phyloP scores from a whole-genome alignment of 2,329 filamentous ascomycete species.

The Hymenoscyphus albidus region DNA sequence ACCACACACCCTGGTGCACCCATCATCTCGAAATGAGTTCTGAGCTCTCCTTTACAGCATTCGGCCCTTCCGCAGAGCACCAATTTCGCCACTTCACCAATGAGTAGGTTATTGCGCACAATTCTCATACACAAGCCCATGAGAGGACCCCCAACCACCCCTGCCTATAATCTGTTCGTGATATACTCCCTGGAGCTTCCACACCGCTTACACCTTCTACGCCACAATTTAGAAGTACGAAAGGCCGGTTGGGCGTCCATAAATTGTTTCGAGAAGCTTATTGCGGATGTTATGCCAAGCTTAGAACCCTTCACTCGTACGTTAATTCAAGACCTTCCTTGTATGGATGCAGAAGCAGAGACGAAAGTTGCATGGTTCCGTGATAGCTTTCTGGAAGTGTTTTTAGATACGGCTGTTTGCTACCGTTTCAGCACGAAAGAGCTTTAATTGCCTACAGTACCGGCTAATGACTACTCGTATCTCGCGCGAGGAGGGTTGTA shows the following conservation, averaged over 20 bases:
- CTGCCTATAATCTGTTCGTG: neutral
- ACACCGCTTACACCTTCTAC: neutral
- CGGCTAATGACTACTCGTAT: too few relatives aligned
- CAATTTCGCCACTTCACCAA: neutral
- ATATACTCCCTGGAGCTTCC: neutral
- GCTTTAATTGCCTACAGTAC: too few relatives aligned
- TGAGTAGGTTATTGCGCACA: neutral
- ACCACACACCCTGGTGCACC: neutral
- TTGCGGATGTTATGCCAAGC: neutral
- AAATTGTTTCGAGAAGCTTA: neutral
- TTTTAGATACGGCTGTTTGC: neutral
- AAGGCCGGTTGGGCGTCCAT: neutral
- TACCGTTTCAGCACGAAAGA: neutral
- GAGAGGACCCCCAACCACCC: neutral
- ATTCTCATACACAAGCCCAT: neutral
- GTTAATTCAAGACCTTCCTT: neutral
- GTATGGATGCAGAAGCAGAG: neutral
- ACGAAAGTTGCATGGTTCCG: neutral
- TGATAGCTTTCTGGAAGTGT: neutral
- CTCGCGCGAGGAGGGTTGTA: neutral
- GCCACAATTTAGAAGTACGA: neutral
- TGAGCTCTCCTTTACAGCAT: neutral
- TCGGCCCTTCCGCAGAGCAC: neutral
- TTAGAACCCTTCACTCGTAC: neutral
- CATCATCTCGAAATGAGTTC: neutral